Evolutionary conservation across 2,329 filamentous ascomycete species (phyloP).

Genomic region (Botrytis tulipae): DNA sequence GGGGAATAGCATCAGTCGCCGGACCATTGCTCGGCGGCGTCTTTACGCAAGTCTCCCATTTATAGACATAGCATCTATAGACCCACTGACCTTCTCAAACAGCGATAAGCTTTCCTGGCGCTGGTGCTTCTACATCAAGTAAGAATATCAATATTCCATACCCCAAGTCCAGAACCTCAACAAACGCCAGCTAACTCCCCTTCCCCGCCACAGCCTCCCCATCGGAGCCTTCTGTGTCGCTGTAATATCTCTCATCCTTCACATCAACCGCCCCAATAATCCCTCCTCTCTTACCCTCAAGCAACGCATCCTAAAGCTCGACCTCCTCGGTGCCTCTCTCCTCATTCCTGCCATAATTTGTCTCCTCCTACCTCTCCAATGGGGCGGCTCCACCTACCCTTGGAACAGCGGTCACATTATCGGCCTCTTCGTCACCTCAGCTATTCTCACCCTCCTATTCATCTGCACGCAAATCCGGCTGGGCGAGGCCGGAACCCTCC

Average conservation of each 20-base stretch:
- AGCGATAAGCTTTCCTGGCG: constrained; percentile 36
- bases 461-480: constrained; percentile 38
- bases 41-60: constrained; percentile 25
- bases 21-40: constrained; percentile 38
- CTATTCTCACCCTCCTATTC: constrained; percentile 35
- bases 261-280: constrained; percentile 42
- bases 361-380: constrained; percentile 43
- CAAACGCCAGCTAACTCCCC: background rate
- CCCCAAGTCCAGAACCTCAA: background rate
- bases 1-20: constrained; percentile 35
- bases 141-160: background rate
- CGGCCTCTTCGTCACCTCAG: constrained; percentile 39
- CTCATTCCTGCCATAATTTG: constrained; percentile 41
- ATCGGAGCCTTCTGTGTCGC: constrained; percentile 42
- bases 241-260: constrained; percentile 43
- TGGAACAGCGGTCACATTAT: constrained; percentile 41
- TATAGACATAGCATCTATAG: background rate
- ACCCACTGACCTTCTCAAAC: constrained; percentile 13
- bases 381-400: constrained; percentile 41
- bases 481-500: constrained; percentile 39
- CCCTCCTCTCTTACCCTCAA: constrained; percentile 27
- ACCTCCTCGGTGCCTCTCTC: constrained; percentile 39
- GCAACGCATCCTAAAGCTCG: constrained; percentile 36
- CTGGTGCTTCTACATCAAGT: constrained; percentile 36
- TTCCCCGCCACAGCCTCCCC: constrained; percentile 24